Conservation (phyloP, 2,329 filamentous ascomycete species). For the Hymenoscyphus infarciens region DNA sequence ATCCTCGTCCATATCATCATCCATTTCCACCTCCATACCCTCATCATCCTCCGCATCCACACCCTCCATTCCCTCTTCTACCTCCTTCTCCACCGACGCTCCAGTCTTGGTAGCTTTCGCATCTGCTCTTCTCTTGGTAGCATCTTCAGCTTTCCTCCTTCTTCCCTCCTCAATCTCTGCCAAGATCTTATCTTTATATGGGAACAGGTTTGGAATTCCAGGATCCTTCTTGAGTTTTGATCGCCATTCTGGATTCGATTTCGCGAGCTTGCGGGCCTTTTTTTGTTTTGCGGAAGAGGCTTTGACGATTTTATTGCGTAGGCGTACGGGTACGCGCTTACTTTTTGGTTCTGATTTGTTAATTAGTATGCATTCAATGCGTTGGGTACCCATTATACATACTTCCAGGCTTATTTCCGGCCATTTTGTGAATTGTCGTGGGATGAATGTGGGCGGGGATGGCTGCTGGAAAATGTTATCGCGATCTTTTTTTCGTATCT, state of each 20-base stretch:
- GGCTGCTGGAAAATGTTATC: conserved; percentile 3
- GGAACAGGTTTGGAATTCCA: conserved; percentile 94
- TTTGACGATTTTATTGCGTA: conserved; percentile 96
- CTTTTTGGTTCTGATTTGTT: conserved; percentile 75
- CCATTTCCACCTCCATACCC: conserved; percentile 49
- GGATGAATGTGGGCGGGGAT: conserved; percentile 3
- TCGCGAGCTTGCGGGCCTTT: conserved; percentile 82
- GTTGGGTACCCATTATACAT: conserved; percentile 13
- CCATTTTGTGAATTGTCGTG: conserved; percentile 27
- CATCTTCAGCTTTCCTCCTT: conserved; percentile 76
- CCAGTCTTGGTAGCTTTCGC: conserved; percentile 64
- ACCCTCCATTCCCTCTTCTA: conserved; percentile 43
- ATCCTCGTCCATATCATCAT: conserved; percentile 59
- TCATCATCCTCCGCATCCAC: conserved; percentile 48
- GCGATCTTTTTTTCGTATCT: conserved; percentile 4
- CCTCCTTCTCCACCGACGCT: conserved; percentile 41
- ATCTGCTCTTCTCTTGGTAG: conserved; percentile 65
- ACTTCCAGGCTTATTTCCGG: conserved; percentile 37
- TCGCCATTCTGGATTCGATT: conserved; percentile 97
- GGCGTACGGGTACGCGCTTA: conserved; percentile 83
- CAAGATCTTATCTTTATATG: conserved; percentile 93
- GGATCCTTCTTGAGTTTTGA: conserved; percentile 96
- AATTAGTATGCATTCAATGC: conserved; percentile 16
- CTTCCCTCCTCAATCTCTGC: conserved; percentile 91
- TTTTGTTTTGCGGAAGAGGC: conserved; percentile 84